Base-by-base conservation (phyloP, 129 eudicot species). In the Saussurea involucrata region DNA sequence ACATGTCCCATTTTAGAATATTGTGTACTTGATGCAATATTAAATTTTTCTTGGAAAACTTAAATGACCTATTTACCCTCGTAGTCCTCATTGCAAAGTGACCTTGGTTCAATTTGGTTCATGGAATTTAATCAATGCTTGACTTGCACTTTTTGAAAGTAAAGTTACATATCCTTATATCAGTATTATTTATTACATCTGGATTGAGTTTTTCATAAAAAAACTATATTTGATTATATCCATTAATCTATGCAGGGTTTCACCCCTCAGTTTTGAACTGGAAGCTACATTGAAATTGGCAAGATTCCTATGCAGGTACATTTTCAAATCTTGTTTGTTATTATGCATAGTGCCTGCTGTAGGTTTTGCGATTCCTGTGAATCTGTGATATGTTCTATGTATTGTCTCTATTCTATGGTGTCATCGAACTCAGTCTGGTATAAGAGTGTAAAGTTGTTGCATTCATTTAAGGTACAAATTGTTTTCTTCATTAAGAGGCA, bases 251-350 rank as follows among this genome's bases (percentile, higher is more conserved):
- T 72, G 83, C 89, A 95, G 98, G 80, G 98, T 95, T 78, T 95
- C 98, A 29, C 98, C 98, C 66, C 83, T 95, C 78, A 95, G 97
- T 89, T 95, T 95, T 82, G 98, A 95, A 86, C 94, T 95, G 78
- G 98, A 95, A 83, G 96, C 97, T 76, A 91, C 97, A n/a, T 83
- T 95, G 80, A 95, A 95, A 66, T 76, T 95, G 85, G 98, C 98
- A 69, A 85, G 98, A 78, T 95, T 87, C 69, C 89, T 95, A 34
- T 91, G 98, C 96, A 91, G 98, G 98, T 95, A 83, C 31, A 72
- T 17, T 53, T 79, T 7, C 11, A 9, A 37, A 57, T 67, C 57
- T 36, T 67, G 69, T 74, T 67, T 9, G 15, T 68, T 81, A 37
- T 42, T 57, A 20, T 28, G 27, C 40, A 37, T 42, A 36, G 13